Evolutionary conservation across 2,329 filamentous ascomycete genomes (phyloP).

Genomic region (Talaromyces sp.): DNA sequence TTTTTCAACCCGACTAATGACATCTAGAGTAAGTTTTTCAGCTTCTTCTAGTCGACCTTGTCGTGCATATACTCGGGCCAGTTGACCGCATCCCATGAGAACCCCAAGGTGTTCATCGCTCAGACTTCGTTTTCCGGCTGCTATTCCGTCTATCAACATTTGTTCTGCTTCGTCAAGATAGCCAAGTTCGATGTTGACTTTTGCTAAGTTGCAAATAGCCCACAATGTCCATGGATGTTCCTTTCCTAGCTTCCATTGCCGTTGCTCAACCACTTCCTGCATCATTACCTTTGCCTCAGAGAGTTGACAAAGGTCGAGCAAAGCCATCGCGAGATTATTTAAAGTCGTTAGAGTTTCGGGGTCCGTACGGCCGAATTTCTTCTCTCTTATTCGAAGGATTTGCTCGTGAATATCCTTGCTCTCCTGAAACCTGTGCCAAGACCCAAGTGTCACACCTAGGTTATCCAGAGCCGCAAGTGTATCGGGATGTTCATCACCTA

Average conservation of each 20-base stretch:
- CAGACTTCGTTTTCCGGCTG: constrained; percentile 24
- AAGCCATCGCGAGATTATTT: constrained; percentile 22
- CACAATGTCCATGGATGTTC: constrained; percentile 36
- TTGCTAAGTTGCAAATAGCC: constrained; percentile 33
- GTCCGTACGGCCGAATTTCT: constrained; percentile 23
- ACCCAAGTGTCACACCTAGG: constrained; percentile 16
- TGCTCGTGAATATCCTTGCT: constrained; percentile 20
- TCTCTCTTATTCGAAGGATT: constrained; percentile 17
- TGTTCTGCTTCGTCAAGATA: constrained; percentile 20
- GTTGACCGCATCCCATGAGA: constrained; percentile 23
- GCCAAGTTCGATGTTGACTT: constrained; percentile 25
- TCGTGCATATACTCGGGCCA: constrained; percentile 21
- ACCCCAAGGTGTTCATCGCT: constrained; percentile 26
- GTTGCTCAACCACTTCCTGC: constrained; percentile 19
- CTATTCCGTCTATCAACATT: constrained; percentile 23
- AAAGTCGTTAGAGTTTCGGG: constrained; percentile 23
- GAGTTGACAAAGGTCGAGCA: constrained; percentile 18
- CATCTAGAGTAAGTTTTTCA: constrained; percentile 13
- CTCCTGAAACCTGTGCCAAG: constrained; percentile 19
- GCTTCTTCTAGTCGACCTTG: constrained; percentile 21
- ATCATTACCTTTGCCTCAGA: constrained; percentile 21
- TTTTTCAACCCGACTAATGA: constrained; percentile 13
- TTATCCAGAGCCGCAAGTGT: constrained; percentile 25
- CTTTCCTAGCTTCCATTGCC: constrained; percentile 27
- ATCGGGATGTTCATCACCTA: constrained; percentile 27